phyloP scores from a whole-genome alignment of 2,329 filamentous ascomycete species.

The Parastagonospora nodorum region DNA sequence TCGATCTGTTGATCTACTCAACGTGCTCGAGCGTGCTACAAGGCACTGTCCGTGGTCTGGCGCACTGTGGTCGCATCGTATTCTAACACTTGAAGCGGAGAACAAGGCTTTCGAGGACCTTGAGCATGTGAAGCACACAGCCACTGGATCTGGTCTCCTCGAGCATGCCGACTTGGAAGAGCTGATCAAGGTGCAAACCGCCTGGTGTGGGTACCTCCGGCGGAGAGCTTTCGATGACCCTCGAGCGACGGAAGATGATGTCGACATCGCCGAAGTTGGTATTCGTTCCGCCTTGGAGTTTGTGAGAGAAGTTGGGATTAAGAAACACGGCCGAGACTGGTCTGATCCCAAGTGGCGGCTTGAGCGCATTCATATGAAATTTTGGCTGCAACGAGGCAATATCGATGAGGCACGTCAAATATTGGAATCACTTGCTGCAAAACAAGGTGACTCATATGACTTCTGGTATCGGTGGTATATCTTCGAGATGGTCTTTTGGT shows the following conservation, averaged over 20 bases:
- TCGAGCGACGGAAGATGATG: constrained; percentile 73
- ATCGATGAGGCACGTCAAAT: constrained; percentile 76
- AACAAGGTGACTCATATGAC: constrained; percentile 78
- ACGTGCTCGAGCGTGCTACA: constrained; percentile 79
- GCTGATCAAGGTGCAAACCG: constrained; percentile 86
- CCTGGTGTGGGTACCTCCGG: constrained; percentile 94
- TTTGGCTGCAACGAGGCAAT: constrained; percentile 81
- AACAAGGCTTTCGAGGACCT: constrained; percentile 78
- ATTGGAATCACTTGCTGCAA: constrained; percentile 74
- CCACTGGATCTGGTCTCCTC: constrained; percentile 82
- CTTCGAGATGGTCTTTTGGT: constrained; percentile 83
- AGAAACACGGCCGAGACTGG: constrained; percentile 76
- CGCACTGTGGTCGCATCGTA: constrained; percentile 85
- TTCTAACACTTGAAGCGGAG: constrained; percentile 82
- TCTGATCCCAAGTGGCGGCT: constrained; percentile 85
- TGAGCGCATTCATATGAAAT: constrained; percentile 90
- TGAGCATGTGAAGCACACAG: constrained; percentile 87
- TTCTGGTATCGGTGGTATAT: constrained; percentile 94
- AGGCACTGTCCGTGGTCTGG: constrained; percentile 94
- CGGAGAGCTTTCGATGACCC: constrained; percentile 77
- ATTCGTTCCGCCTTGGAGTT: constrained; percentile 85
- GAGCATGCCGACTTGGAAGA: constrained; percentile 86
- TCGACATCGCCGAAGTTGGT: constrained; percentile 88
- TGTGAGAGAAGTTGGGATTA: constrained; percentile 72
- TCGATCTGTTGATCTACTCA: constrained; percentile 60